Percentiles rank a stretch among this genome's conserved stretches.
These are phyloP conservation scores for Cyberlindnera sargentensis DNA, from an alignment of 805 yeast species.

Conservation along the genomic window DNA sequence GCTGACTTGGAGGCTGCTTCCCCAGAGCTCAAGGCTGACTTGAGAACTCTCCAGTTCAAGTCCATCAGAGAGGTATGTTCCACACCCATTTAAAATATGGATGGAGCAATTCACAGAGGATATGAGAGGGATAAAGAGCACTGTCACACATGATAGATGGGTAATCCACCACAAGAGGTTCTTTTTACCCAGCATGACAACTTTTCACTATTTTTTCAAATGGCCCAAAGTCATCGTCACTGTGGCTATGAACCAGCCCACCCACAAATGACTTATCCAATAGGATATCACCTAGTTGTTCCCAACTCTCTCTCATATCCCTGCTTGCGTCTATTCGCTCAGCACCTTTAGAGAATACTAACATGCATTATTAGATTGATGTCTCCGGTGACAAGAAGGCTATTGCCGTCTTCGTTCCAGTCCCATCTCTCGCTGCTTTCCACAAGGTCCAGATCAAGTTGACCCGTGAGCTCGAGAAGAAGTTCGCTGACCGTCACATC, in stretches of 20 bases:
- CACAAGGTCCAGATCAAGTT: conserved; percentile 96
- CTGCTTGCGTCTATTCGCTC: no score
- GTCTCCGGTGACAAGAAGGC: conserved; percentile 99
- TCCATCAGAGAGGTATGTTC: conserved; percentile 80
- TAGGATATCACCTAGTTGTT: no score
- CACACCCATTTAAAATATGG: conserved; percentile 2
- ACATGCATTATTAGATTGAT: conserved; percentile 49
- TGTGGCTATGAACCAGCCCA: no score
- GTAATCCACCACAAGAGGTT: no score
- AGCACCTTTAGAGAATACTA: conserved; percentile 10
- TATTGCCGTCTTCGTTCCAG: conserved; percentile 96
- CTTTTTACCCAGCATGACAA: no score
- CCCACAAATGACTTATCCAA: no score
- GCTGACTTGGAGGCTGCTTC: conserved; percentile 90
- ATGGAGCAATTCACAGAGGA: conserved; percentile 1
- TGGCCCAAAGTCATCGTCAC: no score
- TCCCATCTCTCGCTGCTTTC: conserved; percentile 85
- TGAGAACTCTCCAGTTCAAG: conserved; percentile 98
- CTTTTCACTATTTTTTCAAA: no score
- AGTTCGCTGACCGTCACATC: conserved; percentile 99
- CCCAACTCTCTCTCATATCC: no score
- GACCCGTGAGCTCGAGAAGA: conserved; percentile 99
- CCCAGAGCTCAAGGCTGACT: conserved; percentile 94
- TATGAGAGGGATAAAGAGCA: neutral
- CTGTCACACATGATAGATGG: no score